Conservation (phyloP, 768 basidiomycete species). For the Boletus reticulatus region DNA sequence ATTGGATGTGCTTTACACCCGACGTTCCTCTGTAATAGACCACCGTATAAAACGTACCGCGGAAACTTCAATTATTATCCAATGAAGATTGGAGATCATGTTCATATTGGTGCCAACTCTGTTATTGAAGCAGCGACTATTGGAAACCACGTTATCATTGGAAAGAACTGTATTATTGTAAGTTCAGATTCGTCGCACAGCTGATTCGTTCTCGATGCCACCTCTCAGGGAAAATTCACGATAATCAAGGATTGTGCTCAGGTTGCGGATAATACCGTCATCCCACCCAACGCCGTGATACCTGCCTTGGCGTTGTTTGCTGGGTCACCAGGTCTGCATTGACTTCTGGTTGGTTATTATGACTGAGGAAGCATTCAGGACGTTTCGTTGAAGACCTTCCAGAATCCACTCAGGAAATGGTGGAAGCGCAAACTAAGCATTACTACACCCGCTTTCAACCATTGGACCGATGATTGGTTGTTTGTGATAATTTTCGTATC, state of each 20-base stretch:
- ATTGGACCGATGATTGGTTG: slow-evolving; percentile 35
- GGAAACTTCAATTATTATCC: slow-evolving; percentile 97
- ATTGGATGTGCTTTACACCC: background rate
- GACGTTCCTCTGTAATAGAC: slow-evolving; percentile 39
- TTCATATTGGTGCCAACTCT: slow-evolving; percentile 85
- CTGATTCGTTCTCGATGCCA: background rate
- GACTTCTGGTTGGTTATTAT: background rate
- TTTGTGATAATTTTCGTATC: background rate
- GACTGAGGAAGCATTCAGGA: slow-evolving; percentile 44
- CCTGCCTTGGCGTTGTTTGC: slow-evolving; percentile 83
- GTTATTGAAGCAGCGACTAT: slow-evolving; percentile 95
- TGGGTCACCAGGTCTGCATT: slow-evolving; percentile 79
- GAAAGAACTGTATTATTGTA: slow-evolving; percentile 93
- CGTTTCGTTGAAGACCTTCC: slow-evolving; percentile 82
- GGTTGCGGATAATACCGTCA: slow-evolving; percentile 84
- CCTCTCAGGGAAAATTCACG: slow-evolving; percentile 82
- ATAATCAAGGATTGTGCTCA: slow-evolving; percentile 95
- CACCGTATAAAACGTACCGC: slow-evolving; percentile 87
- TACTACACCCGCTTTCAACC: slow-evolving; percentile 85
- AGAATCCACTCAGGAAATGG: slow-evolving; percentile 91
- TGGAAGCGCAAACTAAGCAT: slow-evolving; percentile 82
- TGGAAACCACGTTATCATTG: slow-evolving; percentile 92
- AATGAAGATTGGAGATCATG: slow-evolving; percentile 95
- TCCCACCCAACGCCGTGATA: slow-evolving; percentile 91
- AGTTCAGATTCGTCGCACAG: slow-evolving; percentile 26